Conservation (phyloP, 2,329 filamentous ascomycete species). For the Pyrenochaeta sp. region DNA sequence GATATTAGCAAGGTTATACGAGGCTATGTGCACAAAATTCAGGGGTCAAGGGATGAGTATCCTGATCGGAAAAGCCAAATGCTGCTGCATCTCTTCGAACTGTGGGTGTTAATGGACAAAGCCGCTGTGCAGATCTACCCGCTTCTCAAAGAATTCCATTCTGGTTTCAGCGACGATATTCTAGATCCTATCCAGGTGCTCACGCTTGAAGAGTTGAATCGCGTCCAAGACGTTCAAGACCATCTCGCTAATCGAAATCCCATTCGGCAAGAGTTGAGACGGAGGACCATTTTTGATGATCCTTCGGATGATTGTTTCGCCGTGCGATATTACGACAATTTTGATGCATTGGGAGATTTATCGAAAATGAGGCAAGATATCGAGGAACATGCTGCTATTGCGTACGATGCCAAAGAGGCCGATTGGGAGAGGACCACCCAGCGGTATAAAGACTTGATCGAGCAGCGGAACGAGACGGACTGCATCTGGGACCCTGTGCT, state of each 20-base stretch:
- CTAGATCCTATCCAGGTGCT: slow-evolving; percentile 66
- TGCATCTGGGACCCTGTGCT: slow-evolving; percentile 44
- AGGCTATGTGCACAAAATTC: slow-evolving; percentile 15
- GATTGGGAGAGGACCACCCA: slow-evolving; percentile 50
- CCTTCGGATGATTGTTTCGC: slow-evolving; percentile 57
- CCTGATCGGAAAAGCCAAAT: slow-evolving; percentile 59
- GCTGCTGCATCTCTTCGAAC: slow-evolving; percentile 63
- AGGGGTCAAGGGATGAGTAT: slow-evolving; percentile 49
- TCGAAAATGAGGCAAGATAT: slow-evolving; percentile 47
- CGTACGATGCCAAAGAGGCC: slow-evolving; percentile 46
- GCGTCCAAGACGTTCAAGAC: slow-evolving; percentile 59
- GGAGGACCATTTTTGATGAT: slow-evolving; percentile 59
- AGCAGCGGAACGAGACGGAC: slow-evolving; percentile 39
- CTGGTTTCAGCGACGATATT: slow-evolving; percentile 59
- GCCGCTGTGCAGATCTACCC: slow-evolving; percentile 54
- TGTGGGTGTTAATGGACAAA: slow-evolving; percentile 67
- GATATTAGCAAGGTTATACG: slow-evolving; percentile 54
- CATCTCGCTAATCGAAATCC: slow-evolving; percentile 57
- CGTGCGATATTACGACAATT: slow-evolving; percentile 54
- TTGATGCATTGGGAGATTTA: slow-evolving; percentile 31
- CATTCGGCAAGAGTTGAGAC: slow-evolving; percentile 9
- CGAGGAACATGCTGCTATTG: slow-evolving; percentile 37
- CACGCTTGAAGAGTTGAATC: slow-evolving; percentile 57
- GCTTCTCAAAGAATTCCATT: slow-evolving; percentile 61
- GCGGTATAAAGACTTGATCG: slow-evolving; percentile 8